A percentile compares a stretch with the other conserved stretches of the same genome.
Conservation (phyloP, 495 filamentous ascomycete species). For the Trichoderma virens region DNA sequence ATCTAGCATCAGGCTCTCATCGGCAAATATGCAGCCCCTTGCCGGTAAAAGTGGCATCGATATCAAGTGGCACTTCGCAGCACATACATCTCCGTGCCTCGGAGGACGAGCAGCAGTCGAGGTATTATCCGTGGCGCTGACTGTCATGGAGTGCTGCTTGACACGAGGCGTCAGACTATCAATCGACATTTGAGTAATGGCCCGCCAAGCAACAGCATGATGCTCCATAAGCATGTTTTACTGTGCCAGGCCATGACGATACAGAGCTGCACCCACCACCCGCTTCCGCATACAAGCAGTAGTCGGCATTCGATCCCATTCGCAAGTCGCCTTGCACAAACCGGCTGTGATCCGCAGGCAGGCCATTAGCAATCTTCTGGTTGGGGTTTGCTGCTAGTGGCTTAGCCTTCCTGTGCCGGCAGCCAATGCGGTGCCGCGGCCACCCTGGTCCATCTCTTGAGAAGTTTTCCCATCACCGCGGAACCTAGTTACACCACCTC, state of each 20-base stretch:
- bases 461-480: neutral
- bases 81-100: too few species aligned
- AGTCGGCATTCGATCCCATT: neutral
- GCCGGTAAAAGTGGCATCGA: neutral
- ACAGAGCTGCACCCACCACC: neutral
- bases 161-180: neutral
- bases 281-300: neutral
- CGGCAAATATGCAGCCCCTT: neutral
- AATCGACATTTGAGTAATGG: neutral
- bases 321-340: neutral
- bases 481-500: neutral
- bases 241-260: neutral
- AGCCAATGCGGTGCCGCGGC: neutral
- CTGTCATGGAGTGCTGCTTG: neutral
- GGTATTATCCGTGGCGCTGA: neutral
- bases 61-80: too few species aligned
- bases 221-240: neutral
- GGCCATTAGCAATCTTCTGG: neutral
- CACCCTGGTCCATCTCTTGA: neutral
- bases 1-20: neutral
- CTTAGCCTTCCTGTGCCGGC: slow-evolving; percentile 1
- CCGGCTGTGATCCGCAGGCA: slow-evolving; percentile 7
- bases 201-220: neutral
- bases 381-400: slow-evolving; percentile 1
- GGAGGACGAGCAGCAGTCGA: too few species aligned